Evolutionary conservation across 306 rosid species (phyloP), one percentile per base, ranked within the genome.

Genomic region (Malus orientalis): DNA sequence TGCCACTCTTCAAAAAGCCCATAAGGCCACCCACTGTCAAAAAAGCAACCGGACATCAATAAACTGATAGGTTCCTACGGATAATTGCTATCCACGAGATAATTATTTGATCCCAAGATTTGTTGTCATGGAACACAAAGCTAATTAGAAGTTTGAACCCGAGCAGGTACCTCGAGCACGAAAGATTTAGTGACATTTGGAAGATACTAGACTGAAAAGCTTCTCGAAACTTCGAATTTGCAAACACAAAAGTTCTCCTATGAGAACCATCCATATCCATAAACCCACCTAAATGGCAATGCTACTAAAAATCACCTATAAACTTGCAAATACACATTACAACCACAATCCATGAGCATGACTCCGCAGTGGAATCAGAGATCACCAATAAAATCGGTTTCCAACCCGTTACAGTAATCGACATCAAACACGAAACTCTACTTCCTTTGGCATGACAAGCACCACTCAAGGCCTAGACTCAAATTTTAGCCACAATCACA

Each of bases 1-100:
- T 96, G 77, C 99, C 99, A 79, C 97, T 86, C 90, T 96, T 96
- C 81, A 96, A 70, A 84, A 58, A 96, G 70, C 99, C 99, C 90
- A 96, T 92, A 72, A 91, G 71, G 71, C 99, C 99, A 78, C 99
- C 99, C 74, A 75, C 99, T 96, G 88, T 71, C 72, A 60, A 81
- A 73, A 22, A 42, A 30, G 45, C 30, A 42, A 42, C 6, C 11
- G n/a, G 16, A 57, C 45, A n/a, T 6, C 54, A 13, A 53, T 13
- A 47, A 54, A 67, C 12, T 58, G 30, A 51, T 23, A 18, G 23
- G 27, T 47, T 47, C 71, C 47, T 30, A 71, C 59, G 62, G 25
- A 22, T 49, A 27, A 6, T 45, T 23, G 22, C 70, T 5, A 20
- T 59, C 75, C 68, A 68, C n/a, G 27, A 67, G 8, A 77, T 49